These are phyloP conservation scores for Bipolaris victoriae DNA, from an alignment of 2,329 filamentous ascomycete genomes.

Conservation along the genomic window DNA sequence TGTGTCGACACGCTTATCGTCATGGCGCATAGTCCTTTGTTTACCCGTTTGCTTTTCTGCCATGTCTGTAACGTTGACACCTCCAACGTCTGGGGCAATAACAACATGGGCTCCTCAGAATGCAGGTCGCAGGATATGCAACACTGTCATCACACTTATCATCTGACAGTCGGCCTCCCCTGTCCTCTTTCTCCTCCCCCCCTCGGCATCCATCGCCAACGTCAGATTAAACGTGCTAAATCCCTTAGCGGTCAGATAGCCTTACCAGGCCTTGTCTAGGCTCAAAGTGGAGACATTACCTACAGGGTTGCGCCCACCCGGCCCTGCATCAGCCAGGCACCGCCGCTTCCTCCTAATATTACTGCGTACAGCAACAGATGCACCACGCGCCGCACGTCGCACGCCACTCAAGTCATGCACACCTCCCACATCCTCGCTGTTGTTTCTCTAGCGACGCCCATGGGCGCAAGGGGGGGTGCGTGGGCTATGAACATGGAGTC, in stretches of 20 bases:
- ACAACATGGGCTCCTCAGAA: not conserved
- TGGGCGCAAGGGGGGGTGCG: not conserved
- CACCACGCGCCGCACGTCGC: constrained; percentile 4
- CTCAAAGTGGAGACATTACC: not conserved
- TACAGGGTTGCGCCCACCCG: constrained; percentile 4
- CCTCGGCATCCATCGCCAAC: not conserved
- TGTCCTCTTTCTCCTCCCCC: not conserved
- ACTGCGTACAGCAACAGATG: not conserved
- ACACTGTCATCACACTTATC: not conserved
- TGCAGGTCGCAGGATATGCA: not conserved
- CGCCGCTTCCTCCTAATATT: not conserved
- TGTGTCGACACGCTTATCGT: not conserved
- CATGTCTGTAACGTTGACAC: not conserved
- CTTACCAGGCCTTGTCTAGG: not conserved
- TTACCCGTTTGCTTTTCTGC: constrained; percentile 1
- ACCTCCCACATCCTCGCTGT: not conserved
- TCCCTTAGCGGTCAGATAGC: not conserved
- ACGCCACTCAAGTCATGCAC: not conserved
- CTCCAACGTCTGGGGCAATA: not conserved
- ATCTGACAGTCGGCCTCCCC: not conserved
- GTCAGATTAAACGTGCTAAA: not conserved
- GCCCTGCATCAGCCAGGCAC: constrained; percentile 11
- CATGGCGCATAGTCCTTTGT: not conserved
- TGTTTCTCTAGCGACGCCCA: constrained; percentile 1
- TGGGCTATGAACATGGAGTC: constrained; percentile 4